Percentiles rank a stretch among this genome's conserved stretches.
Evolutionary conservation across 169 alveolate genomes (phyloP).

Genomic region (Eimeria brunetti): DNA sequence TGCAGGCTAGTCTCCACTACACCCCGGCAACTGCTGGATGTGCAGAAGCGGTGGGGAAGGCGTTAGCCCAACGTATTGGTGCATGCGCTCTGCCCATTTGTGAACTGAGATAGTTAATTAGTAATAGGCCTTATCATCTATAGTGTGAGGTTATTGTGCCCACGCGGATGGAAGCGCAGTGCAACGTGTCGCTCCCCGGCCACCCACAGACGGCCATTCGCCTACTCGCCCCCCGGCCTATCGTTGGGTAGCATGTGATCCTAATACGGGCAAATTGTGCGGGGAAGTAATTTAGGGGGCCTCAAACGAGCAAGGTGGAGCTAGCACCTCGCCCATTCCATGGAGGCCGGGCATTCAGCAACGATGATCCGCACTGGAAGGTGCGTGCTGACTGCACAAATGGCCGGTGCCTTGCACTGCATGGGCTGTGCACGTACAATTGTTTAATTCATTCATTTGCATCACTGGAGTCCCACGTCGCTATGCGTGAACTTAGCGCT

Average conservation of each 20-base stretch:
- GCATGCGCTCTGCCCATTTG: background rate
- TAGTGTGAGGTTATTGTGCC: background rate
- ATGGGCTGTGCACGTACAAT: background rate
- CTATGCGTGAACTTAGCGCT: slow-evolving; percentile 21
- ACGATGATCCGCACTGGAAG: background rate
- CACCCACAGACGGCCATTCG: background rate
- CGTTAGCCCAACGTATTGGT: background rate
- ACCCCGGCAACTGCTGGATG: background rate
- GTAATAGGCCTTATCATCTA: background rate
- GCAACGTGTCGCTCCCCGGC: background rate
- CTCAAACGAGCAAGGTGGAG: background rate
- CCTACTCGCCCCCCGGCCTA: background rate
- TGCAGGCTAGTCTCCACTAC: background rate
- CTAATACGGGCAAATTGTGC: background rate
- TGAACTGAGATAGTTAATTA: background rate
- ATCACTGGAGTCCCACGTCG: slow-evolving; percentile 1
- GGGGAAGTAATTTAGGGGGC: background rate
- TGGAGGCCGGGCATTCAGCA: background rate
- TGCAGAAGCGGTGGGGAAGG: background rate
- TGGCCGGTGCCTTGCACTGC: background rate
- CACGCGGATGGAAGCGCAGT: background rate
- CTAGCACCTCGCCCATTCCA: background rate
- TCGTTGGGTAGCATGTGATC: background rate
- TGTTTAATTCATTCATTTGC: background rate
- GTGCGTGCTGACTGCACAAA: background rate